These are phyloP conservation scores for Fusarium coffeatum DNA, from an alignment of 2,329 filamentous ascomycete species.

Conservation along the genomic window DNA sequence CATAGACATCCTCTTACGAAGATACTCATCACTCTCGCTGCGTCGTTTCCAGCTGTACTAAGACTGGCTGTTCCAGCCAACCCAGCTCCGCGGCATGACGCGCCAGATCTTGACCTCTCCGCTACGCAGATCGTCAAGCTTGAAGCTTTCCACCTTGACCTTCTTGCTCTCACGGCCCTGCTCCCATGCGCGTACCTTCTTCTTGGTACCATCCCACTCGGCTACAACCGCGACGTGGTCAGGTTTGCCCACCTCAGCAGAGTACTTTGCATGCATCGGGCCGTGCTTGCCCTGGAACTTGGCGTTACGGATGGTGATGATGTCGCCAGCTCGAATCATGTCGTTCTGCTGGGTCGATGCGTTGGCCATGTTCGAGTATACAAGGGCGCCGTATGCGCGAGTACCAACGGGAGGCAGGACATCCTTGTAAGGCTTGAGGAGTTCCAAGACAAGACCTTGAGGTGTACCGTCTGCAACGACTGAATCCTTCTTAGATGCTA, in stretches of 20 bases:
- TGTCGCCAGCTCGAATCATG: constrained; percentile 92
- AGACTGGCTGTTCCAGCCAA: constrained; percentile 81
- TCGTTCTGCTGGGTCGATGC: constrained; percentile 90
- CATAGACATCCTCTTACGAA: constrained; percentile 21
- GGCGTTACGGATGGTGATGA: constrained; percentile 91
- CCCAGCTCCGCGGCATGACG: constrained; percentile 90
- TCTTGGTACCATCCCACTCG: constrained; percentile 98
- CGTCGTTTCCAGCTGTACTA: constrained; percentile 55
- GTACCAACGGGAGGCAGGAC: constrained; percentile 87
- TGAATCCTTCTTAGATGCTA: constrained; percentile 78
- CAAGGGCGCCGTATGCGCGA: constrained; percentile 87
- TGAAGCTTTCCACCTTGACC: constrained; percentile 93
- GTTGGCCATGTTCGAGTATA: constrained; percentile 96
- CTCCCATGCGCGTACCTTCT: constrained; percentile 96
- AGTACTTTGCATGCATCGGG: constrained; percentile 95
- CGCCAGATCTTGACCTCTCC: constrained; percentile 98
- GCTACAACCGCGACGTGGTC: constrained; percentile 92
- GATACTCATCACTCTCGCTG: constrained; percentile 23
- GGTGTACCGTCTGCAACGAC: constrained; percentile 88
- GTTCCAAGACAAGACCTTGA: constrained; percentile 79
- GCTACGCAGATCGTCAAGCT: constrained; percentile 88
- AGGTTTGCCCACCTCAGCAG: constrained; percentile 83
- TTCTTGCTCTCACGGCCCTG: constrained; percentile 95
- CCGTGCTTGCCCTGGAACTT: constrained; percentile 96
- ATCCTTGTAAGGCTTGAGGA: constrained; percentile 78